Evolutionary conservation across 495 filamentous ascomycete species (phyloP), one percentile per base, ranked within the genome.

Genomic region (Penicillium robsamsonii): DNA sequence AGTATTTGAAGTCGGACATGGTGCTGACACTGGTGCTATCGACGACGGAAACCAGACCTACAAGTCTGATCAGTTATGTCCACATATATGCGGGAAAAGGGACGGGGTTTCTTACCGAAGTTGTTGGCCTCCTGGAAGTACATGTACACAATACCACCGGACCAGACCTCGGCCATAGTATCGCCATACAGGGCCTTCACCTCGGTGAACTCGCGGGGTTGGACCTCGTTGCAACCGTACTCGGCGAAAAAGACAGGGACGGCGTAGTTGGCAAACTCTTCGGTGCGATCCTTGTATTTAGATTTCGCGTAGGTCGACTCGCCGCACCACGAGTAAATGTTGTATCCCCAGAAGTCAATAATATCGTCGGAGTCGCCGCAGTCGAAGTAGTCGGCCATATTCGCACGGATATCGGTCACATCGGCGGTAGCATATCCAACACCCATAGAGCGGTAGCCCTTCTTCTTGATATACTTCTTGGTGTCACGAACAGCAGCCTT

Each of bases 321-420:
- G 46, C 94, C 94, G 67, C 94, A 98, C 94, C 94, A 98, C 37
- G 89, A 92, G 76, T 97, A 97, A 78, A 97, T 93, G 75, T 97
- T 98, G 82, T 96, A 96, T 50, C 94, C 94, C 91, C 91, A 97
- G 80, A 91, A 97, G 71, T 97, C 93, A 58, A 96, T 92, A 40
- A 84, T 75, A 12, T 82, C 77, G 0, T 75, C 73, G 29, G 75
- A 53, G 31, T 81, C 70, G 50, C 88, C 89, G 65, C 94, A 98
- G 81, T 96, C 89, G 79, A 98, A 94, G 76, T 94, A 98, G 68
- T 91, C 74, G 30, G 90, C 90, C 62, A 98, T 82, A 62, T 88
- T 68, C 37, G 70, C 73, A 56, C 94, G 90, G 62, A 96, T 97
- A 9, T 81, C 75, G 1, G 84, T 73, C 61, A 95, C 91, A 66